These are phyloP conservation scores for Westerdykella aurantiaca DNA, from an alignment of 2,329 filamentous ascomycete species.

Conservation along the genomic window DNA sequence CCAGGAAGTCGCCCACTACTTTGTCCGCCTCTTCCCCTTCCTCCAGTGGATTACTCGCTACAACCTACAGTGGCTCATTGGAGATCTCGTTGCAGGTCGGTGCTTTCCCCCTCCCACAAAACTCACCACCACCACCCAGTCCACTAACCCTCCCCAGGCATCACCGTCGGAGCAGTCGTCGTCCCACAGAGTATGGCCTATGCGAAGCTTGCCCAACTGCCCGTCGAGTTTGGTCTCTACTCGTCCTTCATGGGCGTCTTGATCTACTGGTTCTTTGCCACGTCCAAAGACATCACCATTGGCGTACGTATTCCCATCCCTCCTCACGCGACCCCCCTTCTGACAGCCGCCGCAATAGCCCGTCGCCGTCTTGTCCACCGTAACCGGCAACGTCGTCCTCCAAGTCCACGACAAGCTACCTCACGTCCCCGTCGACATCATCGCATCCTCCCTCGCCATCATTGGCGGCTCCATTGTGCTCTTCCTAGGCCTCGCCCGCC, in stretches of 20 bases:
- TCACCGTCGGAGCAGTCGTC: constrained; percentile 71
- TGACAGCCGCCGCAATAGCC: constrained; percentile 49
- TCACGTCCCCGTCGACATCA: constrained; percentile 40
- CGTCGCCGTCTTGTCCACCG: constrained; percentile 88
- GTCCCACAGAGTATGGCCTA: constrained; percentile 97
- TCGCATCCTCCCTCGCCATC: constrained; percentile 59
- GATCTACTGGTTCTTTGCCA: constrained; percentile 97
- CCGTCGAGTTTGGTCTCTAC: constrained; percentile 78
- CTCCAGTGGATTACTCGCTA: constrained; percentile 82
- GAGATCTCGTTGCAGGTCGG: constrained; percentile 80
- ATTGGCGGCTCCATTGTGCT: constrained; percentile 75
- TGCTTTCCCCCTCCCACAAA: constrained; percentile 19
- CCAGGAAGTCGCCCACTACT: constrained; percentile 54
- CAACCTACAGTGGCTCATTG: constrained; percentile 81
- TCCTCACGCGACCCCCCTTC: not conserved
- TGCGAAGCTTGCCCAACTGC: constrained; percentile 71
- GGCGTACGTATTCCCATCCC: constrained; percentile 54
- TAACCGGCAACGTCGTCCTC: constrained; percentile 74
- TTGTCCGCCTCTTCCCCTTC: constrained; percentile 76
- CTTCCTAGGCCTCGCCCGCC: constrained; percentile 70
- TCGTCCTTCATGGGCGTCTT: constrained; percentile 95
- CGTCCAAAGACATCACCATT: constrained; percentile 97
- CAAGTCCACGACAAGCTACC: constrained; percentile 51
- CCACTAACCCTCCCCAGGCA: constrained; percentile 40
- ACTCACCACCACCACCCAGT: constrained; percentile 7